Percentiles rank a stretch among this genome's conserved stretches.
phyloP scores from a whole-genome alignment of 768 basidiomycete species.

The Trametes cingulata region DNA sequence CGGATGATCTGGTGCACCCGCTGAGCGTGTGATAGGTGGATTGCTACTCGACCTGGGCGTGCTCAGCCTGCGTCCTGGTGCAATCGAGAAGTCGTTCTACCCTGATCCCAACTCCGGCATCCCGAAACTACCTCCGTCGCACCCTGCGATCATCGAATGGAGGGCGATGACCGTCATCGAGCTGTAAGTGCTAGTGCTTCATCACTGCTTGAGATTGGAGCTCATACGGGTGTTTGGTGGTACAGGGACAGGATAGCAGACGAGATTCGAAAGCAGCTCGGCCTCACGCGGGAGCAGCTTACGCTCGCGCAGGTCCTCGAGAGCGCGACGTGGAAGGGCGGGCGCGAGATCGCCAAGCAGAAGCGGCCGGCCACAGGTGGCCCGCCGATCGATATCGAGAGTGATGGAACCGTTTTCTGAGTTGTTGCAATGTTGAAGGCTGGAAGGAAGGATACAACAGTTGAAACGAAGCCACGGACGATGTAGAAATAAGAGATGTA shows the following conservation, averaged over 20 bases:
- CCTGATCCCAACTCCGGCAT: constrained; percentile 52
- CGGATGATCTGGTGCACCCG: background rate
- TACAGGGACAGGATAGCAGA: constrained; percentile 78
- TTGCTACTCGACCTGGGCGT: constrained; percentile 85
- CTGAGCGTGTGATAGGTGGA: constrained; percentile 57
- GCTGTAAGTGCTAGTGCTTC: constrained; percentile 54
- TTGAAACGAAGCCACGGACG: background rate
- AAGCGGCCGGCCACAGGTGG: constrained; percentile 74
- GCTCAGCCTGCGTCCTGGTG: constrained; percentile 61
- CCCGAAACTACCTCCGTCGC: constrained; percentile 69
- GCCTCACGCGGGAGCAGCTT: constrained; percentile 52
- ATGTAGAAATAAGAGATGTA: background rate
- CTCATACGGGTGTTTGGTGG: background rate
- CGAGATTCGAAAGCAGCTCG: constrained; percentile 61
- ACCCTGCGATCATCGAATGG: constrained; percentile 95
- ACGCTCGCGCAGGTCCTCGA: constrained; percentile 88
- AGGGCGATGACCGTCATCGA: constrained; percentile 93
- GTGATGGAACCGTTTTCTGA: constrained; percentile 82
- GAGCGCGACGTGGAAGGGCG: constrained; percentile 96
- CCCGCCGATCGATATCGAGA: constrained; percentile 83
- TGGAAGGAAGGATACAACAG: background rate
- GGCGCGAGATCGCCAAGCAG: constrained; percentile 85
- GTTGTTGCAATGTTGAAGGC: background rate
- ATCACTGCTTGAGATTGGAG: background rate
- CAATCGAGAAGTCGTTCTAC: constrained; percentile 45